Evolutionary conservation across 768 basidiomycete genomes (phyloP).

Genomic region (Phaeotremella fagi): DNA sequence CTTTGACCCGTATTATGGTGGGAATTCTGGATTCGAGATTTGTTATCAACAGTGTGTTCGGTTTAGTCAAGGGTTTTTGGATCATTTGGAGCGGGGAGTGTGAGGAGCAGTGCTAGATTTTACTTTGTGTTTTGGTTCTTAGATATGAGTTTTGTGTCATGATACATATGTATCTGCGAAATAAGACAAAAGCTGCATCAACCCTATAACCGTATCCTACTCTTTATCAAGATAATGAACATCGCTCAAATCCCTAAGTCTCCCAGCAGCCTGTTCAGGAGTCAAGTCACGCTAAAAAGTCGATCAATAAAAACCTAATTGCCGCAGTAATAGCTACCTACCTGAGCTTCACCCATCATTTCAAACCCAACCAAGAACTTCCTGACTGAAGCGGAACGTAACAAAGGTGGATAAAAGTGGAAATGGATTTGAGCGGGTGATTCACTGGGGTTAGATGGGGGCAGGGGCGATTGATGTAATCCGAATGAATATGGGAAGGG

Average conservation of each 20-base stretch:
- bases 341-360: conserved; percentile 79
- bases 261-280: conserved; percentile 74
- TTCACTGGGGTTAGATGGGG: conserved; percentile 8
- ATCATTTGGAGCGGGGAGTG: conserved; percentile 49
- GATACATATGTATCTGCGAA: too few species aligned
- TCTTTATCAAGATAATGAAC: conserved; percentile 57
- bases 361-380: conserved; percentile 95
- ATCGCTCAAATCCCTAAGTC: conserved; percentile 57
- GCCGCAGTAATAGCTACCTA: conserved; percentile 7
- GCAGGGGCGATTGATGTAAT: conserved; percentile 65
- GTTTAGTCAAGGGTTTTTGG: conserved; percentile 74
- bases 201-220: too few species aligned
- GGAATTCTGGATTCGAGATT: conserved; percentile 65
- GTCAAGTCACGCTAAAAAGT: conserved; percentile 69
- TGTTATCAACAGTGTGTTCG: conserved; percentile 71
- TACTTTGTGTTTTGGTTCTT: too few species aligned
- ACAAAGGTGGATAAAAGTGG: conserved; percentile 78
- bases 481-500: conserved; percentile 95
- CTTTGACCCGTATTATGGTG: conserved; percentile 74
- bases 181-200: neutral
- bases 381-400: conserved; percentile 72
- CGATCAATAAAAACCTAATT: conserved; percentile 7
- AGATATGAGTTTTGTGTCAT: too few species aligned
- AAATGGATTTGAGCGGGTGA: conserved; percentile 68
- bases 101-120: too few species aligned